phyloP scores from a whole-genome alignment of 495 filamentous ascomycete species.

The Niebla homalea region DNA sequence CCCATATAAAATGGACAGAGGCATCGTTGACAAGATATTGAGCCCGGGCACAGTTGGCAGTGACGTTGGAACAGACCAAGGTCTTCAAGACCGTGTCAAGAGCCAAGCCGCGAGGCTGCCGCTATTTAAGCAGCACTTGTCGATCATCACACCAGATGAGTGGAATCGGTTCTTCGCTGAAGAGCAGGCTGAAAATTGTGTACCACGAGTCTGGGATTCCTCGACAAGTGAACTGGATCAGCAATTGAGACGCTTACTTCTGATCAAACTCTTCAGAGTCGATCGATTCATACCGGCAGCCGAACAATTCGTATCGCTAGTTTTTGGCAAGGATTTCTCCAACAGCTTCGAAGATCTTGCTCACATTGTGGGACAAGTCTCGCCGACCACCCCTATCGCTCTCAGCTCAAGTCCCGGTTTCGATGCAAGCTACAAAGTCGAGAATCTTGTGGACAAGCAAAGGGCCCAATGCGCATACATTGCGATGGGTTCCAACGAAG shows the following conservation, averaged over 20 bases:
- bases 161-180: conserved; percentile 76
- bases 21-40: conserved; percentile 71
- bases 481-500: conserved; percentile 97
- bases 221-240: conserved; percentile 52
- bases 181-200: conserved; percentile 74
- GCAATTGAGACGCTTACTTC: conserved; percentile 68
- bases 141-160: conserved; percentile 40
- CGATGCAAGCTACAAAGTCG: conserved; percentile 97
- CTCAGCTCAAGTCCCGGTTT: conserved; percentile 92
- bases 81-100: conserved; percentile 57
- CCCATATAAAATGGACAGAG: conserved; percentile 85
- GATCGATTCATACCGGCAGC: conserved; percentile 88
- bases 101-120: conserved; percentile 50
- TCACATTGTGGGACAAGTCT: conserved; percentile 72
- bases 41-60: conserved; percentile 62
- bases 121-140: conserved; percentile 60
- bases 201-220: conserved; percentile 67
- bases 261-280: conserved; percentile 88
- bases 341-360: conserved; percentile 73
- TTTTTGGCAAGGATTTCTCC: conserved; percentile 76
- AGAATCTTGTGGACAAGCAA: conserved; percentile 76
- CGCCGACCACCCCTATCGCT: conserved; percentile 72
- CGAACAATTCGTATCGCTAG: conserved; percentile 74
- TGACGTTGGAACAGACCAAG: conserved; percentile 58
- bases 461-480: conserved; percentile 81